Base-by-base conservation (phyloP, 768 basidiomycete species). In the Leucosporidium scottii region DNA sequence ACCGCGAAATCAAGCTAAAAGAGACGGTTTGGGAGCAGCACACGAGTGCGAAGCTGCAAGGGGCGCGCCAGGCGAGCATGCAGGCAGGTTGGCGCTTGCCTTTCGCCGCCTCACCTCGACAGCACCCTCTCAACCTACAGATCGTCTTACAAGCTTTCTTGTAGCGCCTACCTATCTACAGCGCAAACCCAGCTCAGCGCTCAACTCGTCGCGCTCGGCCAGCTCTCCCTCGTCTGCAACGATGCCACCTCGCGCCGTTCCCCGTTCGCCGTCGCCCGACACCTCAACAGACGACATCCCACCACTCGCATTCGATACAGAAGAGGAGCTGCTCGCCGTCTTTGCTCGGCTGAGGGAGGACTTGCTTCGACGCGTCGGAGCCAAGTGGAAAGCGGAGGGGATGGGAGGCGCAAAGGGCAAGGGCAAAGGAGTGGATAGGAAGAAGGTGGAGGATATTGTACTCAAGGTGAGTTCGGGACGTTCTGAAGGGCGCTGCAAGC, bases 251-350 rank as follows among this genome's bases (percentile, higher is more conserved):
- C 30, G 27, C 27, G 27, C 28, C 25, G 25, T 31, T 10, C 28
- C 55, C 27, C 30, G n/a, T 1, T 31, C 55, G 5, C 55, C 55
- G 2, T 20, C 55, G 56, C 56, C 30, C 17, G 56, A 57, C 56
- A 57, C 34, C 20, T 36, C 56, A 18, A 15, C 56, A 6, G 56
- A 57, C 15, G 56, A 57, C 56, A 57, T 57, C 23, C 30, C 31
- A 15, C 56, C 56, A 18, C 56, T 57, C 31, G 56, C 31, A 23
- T 57, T 34, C 56, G 56, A 57, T 36, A 31, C 56, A 13, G 56
- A 57, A 31, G 56, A 31, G 23, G 56, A 57, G 56, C 56, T 57
- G 31, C 31, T 57, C 9, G 27, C 30, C 20, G 23, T 57, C 18
- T 57, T 57, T 57, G 56, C 31, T 12, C 17, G 34, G 20, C n/a